Evolutionary conservation across 2,329 filamentous ascomycete species (phyloP).

Genomic region (Diaporthe sp.): DNA sequence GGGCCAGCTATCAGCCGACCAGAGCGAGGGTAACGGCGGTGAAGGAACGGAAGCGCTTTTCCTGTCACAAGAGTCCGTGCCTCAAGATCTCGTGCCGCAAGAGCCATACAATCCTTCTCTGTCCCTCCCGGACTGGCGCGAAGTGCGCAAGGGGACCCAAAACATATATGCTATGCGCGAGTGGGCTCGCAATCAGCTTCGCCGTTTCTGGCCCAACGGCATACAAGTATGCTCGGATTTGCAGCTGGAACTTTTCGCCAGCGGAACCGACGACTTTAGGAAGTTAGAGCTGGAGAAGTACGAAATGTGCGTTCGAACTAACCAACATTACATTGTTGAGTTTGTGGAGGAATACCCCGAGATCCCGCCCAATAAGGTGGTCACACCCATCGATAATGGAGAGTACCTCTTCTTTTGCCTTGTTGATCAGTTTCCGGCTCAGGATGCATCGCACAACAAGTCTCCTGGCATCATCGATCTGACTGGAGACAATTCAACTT

Average conservation of each 20-base stretch:
- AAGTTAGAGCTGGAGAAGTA: background rate
- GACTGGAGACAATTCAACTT: background rate
- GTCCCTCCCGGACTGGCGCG: background rate
- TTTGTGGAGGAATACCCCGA: background rate
- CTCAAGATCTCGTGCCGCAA: background rate
- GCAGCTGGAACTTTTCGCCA: background rate
- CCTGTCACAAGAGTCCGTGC: background rate
- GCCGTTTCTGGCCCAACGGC: background rate
- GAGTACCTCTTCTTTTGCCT: background rate
- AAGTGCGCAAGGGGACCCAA: background rate
- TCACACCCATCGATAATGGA: background rate
- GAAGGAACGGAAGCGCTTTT: background rate
- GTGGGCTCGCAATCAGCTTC: background rate
- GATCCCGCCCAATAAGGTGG: background rate
- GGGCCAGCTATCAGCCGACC: background rate
- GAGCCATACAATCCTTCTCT: background rate
- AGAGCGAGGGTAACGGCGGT: background rate
- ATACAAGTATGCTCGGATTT: background rate
- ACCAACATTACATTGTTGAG: background rate
- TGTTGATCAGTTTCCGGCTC: background rate
- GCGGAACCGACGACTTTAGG: background rate
- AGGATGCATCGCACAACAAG: background rate
- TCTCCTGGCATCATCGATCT: background rate
- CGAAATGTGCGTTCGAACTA: background rate
- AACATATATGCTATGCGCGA: background rate